Base-by-base conservation (phyloP, 768 basidiomycete species). In the Filobasidium wieringae region DNA sequence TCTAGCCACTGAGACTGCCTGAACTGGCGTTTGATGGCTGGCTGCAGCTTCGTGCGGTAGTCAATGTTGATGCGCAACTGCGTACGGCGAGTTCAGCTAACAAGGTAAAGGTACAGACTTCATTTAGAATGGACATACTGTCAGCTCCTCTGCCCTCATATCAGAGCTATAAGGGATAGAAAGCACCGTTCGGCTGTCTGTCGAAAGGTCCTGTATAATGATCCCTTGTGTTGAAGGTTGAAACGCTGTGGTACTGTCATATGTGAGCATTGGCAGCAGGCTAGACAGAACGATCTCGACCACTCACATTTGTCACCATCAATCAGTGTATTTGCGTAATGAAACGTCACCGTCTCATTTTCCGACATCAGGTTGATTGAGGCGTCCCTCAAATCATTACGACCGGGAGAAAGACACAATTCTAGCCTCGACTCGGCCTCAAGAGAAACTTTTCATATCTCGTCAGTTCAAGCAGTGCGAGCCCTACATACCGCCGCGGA, bases 51-150 rank as follows among this genome's bases (percentile, higher is more conserved):
- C 0, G 87, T 86, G 6, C 72, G 76, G 71, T 95, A 97, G 51
- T 84, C 81, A 17, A 86, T 79, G 32, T 79, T 77, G 39, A 86
- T 69, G 11, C 77, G 77, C 29, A 90, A 79, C 84, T 85, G 14
- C 43, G 29, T 31, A 31, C 41, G 12, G n/a, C 12, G 4, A 37
- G 11, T 9, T 32, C 17, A 27, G 29, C 34, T 3, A 27, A 19
- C 9, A 34, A 53, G 2, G 2, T 11, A 22, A 17, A 8, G 5
- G 32, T 30, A 6, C n/a, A n/a, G n/a, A n/a, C n/a, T n/a, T n/a
- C n/a, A n/a, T n/a, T n/a, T n/a, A n/a, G n/a, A n/a, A n/a, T n/a
- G n/a, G n/a, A 49, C 51, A 43, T 17, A 72, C 81, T 39, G 66
- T 70, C 2, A 79, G 74, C 14, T 84, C 65, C 53, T 84, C 77